phyloP scores from a whole-genome alignment of 1,139 yeast species.

The Geotrichum citri-aurantii region DNA sequence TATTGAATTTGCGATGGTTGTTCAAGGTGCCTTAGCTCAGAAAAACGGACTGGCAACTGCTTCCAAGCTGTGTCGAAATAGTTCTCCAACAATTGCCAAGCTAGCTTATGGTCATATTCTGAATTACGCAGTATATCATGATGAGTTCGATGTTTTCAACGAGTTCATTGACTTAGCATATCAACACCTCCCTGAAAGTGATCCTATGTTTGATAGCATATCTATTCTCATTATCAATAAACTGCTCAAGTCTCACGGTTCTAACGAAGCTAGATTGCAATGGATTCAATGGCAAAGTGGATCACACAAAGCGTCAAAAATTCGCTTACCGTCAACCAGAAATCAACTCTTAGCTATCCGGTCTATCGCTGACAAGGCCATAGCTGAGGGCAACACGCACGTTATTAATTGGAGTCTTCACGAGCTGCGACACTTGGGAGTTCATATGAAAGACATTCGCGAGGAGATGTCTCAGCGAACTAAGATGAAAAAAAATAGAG shows the following conservation, averaged over 20 bases:
- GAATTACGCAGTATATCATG: constrained; percentile 19
- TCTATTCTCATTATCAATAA: constrained; percentile 13
- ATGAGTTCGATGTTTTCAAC: constrained; percentile 12
- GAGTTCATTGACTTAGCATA: constrained; percentile 18
- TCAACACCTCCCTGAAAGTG: constrained; percentile 4
- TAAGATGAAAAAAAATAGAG: background rate
- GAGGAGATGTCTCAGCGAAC: constrained; percentile 12
- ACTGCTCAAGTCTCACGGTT: constrained; percentile 7
- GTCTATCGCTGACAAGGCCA: constrained; percentile 18
- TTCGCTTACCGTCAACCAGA: constrained; percentile 4
- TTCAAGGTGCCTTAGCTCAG: constrained; percentile 21
- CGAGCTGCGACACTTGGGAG: constrained; percentile 16
- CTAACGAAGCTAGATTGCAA: constrained; percentile 16
- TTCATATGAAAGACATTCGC: constrained; percentile 17
- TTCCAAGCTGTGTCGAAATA: constrained; percentile 12
- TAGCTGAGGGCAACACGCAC: constrained; percentile 9
- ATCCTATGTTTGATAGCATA: constrained; percentile 9
- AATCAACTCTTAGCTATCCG: constrained; percentile 9
- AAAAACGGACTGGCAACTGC: constrained; percentile 18
- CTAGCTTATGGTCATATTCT: constrained; percentile 15
- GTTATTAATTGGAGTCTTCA: constrained; percentile 17
- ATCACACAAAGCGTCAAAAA: constrained; percentile 3
- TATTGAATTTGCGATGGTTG: constrained; percentile 24
- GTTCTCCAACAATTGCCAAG: constrained; percentile 16
- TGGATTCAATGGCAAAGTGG: constrained; percentile 18